A percentile compares a stretch with the other conserved stretches of the same genome.
phyloP scores from a whole-genome alignment of 805 yeast genomes.

The Candida ascalaphidarum region DNA sequence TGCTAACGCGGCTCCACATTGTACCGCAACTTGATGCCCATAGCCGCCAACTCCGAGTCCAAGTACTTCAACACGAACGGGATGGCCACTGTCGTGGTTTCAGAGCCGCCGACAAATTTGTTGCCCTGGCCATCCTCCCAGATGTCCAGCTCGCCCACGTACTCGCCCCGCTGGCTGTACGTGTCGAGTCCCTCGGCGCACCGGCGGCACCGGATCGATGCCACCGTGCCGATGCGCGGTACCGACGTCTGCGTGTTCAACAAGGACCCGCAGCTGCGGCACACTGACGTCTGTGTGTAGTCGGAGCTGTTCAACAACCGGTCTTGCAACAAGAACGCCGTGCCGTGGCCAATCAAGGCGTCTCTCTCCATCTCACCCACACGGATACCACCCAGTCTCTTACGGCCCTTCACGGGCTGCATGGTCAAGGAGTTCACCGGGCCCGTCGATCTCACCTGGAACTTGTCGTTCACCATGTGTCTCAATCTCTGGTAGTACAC shows the following conservation, averaged over 20 bases:
- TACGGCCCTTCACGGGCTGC: conserved; percentile 99
- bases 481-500: conserved; percentile 97
- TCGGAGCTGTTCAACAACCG: conserved; percentile 92
- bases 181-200: conserved; percentile 71
- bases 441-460: conserved; percentile 98
- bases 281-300: conserved; percentile 83
- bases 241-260: conserved; percentile 85
- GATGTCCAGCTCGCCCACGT: conserved; percentile 59
- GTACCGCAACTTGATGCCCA: conserved; percentile 93
- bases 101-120: conserved; percentile 82
- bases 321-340: conserved; percentile 90
- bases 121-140: conserved; percentile 99
- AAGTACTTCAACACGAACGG: conserved; percentile 94
- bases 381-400: conserved; percentile 98
- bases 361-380: conserved; percentile 99
- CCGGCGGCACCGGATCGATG: conserved; percentile 80
- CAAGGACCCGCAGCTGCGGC: conserved; percentile 90
- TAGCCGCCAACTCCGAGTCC: conserved; percentile 92
- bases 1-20: conserved; percentile 56
- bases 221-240: conserved; percentile 78
- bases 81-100: conserved; percentile 92
- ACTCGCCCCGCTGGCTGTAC: conserved; percentile 36
- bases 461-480: conserved; percentile 99
- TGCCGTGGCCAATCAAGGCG: conserved; percentile 97
- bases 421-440: conserved; percentile 94